phyloP scores from a whole-genome alignment of 1,284 basidiomycete species.

The Hymenochaete sp. region DNA sequence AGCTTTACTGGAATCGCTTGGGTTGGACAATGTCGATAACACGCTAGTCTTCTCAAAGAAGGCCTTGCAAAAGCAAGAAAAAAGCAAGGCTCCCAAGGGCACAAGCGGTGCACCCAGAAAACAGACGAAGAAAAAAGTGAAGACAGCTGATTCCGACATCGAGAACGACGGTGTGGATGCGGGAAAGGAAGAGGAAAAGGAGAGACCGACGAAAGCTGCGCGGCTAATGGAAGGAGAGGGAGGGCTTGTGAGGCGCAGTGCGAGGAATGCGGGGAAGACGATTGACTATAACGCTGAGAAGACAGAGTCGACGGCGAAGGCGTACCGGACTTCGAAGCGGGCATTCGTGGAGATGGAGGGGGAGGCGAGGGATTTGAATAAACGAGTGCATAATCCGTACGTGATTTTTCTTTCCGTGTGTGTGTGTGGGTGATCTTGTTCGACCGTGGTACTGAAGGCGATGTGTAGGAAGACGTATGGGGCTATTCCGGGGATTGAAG shows the following conservation, averaged over 20 bases:
- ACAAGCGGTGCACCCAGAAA: slow-evolving; percentile 5
- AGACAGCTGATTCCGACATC: slow-evolving; percentile 1
- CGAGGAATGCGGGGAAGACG: slow-evolving; percentile 51
- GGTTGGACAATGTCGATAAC: slow-evolving; percentile 26
- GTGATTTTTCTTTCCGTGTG: slow-evolving; percentile 21
- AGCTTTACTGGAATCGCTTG: slow-evolving; percentile 34
- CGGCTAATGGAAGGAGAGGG: slow-evolving; percentile 22
- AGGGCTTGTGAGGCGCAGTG: slow-evolving; percentile 44
- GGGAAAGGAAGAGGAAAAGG: slow-evolving; percentile 2
- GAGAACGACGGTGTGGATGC: slow-evolving; percentile 2
- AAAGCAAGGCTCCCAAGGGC: slow-evolving; percentile 9
- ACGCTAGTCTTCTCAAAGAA: slow-evolving; percentile 2
- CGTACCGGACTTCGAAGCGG: slow-evolving; percentile 5
- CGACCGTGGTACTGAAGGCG: not conserved
- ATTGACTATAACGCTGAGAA: slow-evolving; percentile 46
- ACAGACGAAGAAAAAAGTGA: slow-evolving; percentile 21
- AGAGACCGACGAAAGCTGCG: slow-evolving; percentile 6
- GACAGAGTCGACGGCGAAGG: slow-evolving; percentile 23
- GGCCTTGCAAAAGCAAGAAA: not conserved
- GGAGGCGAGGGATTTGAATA: slow-evolving; percentile 24
- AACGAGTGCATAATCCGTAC: slow-evolving; percentile 56
- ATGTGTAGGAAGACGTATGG: slow-evolving; percentile 42
- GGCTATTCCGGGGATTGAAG: slow-evolving; percentile 59
- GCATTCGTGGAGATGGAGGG: slow-evolving; percentile 19
- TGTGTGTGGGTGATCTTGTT: not conserved